phyloP scores from a whole-genome alignment of 805 yeast genomes.

The Clavispora santaluciae region DNA sequence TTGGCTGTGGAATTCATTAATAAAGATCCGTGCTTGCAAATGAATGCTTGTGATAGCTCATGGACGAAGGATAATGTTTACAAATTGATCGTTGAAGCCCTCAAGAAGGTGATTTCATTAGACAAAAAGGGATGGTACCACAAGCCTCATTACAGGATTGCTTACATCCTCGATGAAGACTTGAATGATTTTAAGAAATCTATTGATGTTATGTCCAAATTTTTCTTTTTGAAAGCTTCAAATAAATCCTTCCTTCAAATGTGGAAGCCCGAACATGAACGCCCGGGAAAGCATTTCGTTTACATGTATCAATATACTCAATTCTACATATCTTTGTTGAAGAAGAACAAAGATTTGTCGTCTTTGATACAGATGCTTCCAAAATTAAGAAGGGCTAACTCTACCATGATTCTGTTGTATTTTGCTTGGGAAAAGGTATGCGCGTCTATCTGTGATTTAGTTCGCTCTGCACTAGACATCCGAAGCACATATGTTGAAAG shows the following conservation, averaged over 20 bases:
- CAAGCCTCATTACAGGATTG: conserved; percentile 68
- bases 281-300: conserved; percentile 89
- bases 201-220: conserved; percentile 53
- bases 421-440: conserved; percentile 66
- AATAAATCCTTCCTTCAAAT: conserved; percentile 73
- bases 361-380: conserved; percentile 58
- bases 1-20: conserved; percentile 38
- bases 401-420: conserved; percentile 65
- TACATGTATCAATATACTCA: conserved; percentile 66
- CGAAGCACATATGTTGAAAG: conserved; percentile 46
- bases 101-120: conserved; percentile 43
- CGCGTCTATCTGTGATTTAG: conserved; percentile 45
- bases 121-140: conserved; percentile 95
- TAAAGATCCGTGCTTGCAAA: conserved; percentile 24
- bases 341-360: conserved; percentile 50
- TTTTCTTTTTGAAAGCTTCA: conserved; percentile 62
- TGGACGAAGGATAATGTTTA: conserved; percentile 27
- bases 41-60: conserved; percentile 6
- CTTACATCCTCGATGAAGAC: conserved; percentile 55
- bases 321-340: conserved; percentile 56
- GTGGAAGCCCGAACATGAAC: conserved; percentile 90
- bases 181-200: conserved; percentile 52
- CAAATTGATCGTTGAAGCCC: conserved; percentile 37
- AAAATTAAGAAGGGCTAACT: conserved; percentile 71
- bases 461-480: conserved; percentile 41